Conservation (phyloP, 495 filamentous ascomycete genomes). For the Podospora tetraspora region DNA sequence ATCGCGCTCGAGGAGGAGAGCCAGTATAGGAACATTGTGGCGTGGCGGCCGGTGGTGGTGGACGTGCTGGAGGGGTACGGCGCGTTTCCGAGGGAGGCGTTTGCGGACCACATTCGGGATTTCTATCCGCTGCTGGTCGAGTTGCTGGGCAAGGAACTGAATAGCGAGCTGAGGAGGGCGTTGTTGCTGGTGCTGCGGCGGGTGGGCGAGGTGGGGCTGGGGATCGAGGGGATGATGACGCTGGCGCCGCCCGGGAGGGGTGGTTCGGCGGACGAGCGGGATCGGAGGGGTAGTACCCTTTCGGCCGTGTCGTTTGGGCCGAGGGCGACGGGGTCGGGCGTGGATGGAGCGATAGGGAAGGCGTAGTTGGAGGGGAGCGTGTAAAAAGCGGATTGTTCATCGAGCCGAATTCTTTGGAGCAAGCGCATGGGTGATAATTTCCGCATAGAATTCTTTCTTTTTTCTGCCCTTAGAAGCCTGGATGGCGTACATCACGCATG, state of each 20-base stretch:
- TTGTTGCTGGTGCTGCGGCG: constrained; percentile 69
- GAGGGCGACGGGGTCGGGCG: constrained; percentile 12
- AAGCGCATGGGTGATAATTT: constrained; percentile 5
- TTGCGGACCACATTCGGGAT: constrained; percentile 66
- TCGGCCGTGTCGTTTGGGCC: constrained; percentile 16
- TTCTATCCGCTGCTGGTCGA: constrained; percentile 88
- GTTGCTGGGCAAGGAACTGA: constrained; percentile 75
- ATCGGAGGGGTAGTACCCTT: constrained; percentile 32
- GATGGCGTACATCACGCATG: background rate
- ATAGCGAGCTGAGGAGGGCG: constrained; percentile 67
- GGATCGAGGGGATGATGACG: constrained; percentile 48
- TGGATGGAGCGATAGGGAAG: constrained; percentile 24
- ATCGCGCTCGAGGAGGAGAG: constrained; percentile 83
- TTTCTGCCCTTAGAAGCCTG: background rate
- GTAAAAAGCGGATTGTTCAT: background rate
- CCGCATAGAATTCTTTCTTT: background rate
- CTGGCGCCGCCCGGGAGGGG: constrained; percentile 20
- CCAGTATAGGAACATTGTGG: constrained; percentile 91
- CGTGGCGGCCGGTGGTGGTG: constrained; percentile 94
- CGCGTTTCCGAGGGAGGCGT: constrained; percentile 77
- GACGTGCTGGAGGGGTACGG: constrained; percentile 95
- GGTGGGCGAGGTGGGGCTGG: constrained; percentile 77
- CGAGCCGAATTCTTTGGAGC: background rate
- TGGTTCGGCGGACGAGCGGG: constrained; percentile 13
- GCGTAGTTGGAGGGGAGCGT: background rate